Percentiles rank a stretch among this genome's conserved stretches.
Conservation (phyloP, 768 basidiomycete genomes). For the Hypholoma fasciculare region DNA sequence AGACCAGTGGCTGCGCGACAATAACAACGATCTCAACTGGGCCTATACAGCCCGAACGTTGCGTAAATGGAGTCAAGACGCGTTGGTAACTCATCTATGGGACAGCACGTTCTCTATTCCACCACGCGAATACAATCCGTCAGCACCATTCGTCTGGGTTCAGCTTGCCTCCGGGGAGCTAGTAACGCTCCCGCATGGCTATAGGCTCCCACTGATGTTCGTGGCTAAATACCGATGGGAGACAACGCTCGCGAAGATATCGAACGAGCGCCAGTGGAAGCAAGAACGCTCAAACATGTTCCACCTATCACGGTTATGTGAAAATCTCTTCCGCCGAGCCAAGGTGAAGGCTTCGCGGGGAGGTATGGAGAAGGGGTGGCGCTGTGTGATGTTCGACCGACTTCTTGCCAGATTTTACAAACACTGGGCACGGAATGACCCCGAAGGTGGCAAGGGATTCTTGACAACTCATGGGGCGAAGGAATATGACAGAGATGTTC, state of each 20-base stretch:
- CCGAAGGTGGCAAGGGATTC: conserved; percentile 34
- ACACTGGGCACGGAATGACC: conserved; percentile 36
- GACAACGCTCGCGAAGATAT: conserved; percentile 27
- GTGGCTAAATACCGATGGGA: conserved; percentile 44
- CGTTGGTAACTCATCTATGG: conserved; percentile 17
- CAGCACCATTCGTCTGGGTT: conserved; percentile 18
- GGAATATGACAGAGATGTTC: conserved; percentile 36
- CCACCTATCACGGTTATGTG: conserved; percentile 40
- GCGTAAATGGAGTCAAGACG: conserved; percentile 14
- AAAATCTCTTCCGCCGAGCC: conserved; percentile 32
- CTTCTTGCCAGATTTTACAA: conserved; percentile 40
- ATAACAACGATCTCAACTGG: conserved; percentile 22
- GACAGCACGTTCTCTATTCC: conserved; percentile 20
- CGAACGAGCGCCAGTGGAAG: conserved; percentile 29
- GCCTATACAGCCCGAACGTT: conserved; percentile 15
- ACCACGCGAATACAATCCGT: conserved; percentile 16
- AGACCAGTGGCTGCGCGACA: conserved; percentile 13
- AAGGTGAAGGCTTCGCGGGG: conserved; percentile 21
- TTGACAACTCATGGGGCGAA: conserved; percentile 35
- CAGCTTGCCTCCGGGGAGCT: conserved; percentile 15
- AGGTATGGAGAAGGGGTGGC: conserved; percentile 37
- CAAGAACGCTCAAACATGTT: conserved; percentile 38
- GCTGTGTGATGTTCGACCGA: conserved; percentile 42
- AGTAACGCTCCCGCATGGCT: conserved; percentile 34
- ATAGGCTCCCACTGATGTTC: conserved; percentile 44